Evolutionary conservation across 2,329 filamentous ascomycete genomes (phyloP), one percentile per base, ranked within the genome.

Genomic region (Lanzia echinophila): DNA sequence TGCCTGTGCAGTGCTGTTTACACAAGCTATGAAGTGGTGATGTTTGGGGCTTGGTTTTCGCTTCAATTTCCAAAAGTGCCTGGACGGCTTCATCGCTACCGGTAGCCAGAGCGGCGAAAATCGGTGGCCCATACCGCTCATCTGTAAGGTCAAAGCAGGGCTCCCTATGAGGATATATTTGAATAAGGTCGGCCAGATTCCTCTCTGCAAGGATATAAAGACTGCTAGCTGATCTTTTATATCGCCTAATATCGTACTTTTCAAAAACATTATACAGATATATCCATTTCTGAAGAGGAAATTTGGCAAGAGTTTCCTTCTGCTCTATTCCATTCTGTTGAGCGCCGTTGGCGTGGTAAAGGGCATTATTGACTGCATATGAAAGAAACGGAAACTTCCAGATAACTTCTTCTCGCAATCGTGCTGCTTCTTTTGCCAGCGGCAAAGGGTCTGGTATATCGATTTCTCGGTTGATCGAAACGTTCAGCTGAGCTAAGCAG

Each of bases 331-430:
- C 58, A 60, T 56, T 57, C 3, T 59, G 55, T 50, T 67, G 61
- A 39, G 73, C 71, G 33, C 17, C 28, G 41, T 77, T 61, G 10
- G 74, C 68, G 53, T 78, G 75, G 45, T 62, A 55, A 15, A 78
- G 61, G 10, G 76, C 39, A 50, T 73, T 66, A 5, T 63, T 57
- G 15, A 69, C 62, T 17, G 75, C 70, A 59, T 79, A 79, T 47
- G 72, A 57, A 6, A 81, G 63, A 44, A 82, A 77, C 1, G 75
- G 72, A 50, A 69, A 74, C 12, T 57, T 59, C 2, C 47, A 6
- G 28, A 19, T 54, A 11, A 62, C 58, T 33, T 32, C 45, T 47
- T 62, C 19, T 42, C 66, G 63, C 32, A 67, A 54, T 8, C 46
- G n/a, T 59, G 19, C 54, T 42, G 55, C 52, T 46, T 63, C 28